These are phyloP conservation scores for Talaromyces adpressus DNA, from an alignment of 495 filamentous ascomycete species.

Conservation along the genomic window DNA sequence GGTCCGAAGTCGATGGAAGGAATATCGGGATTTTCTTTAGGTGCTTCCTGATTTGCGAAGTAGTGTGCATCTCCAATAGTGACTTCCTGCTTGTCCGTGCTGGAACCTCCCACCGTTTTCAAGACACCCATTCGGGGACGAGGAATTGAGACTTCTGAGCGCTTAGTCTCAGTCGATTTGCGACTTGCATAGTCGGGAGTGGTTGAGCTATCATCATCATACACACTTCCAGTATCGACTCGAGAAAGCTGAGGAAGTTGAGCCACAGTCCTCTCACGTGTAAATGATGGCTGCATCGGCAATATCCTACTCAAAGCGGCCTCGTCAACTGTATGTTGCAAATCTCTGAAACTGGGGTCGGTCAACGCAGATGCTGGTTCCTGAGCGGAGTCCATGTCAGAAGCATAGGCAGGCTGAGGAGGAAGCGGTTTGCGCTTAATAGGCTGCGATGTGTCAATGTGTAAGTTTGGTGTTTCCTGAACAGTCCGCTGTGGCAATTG, in stretches of 20 bases:
- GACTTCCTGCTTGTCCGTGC: slow-evolving; percentile 41
- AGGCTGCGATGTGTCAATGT: slow-evolving; percentile 35
- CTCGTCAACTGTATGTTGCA: slow-evolving; percentile 60
- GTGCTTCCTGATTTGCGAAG: slow-evolving; percentile 24
- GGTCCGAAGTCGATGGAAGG: slow-evolving; percentile 83
- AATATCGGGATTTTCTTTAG: slow-evolving; percentile 44
- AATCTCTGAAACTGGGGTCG: slow-evolving; percentile 54
- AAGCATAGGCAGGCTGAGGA: slow-evolving; percentile 16
- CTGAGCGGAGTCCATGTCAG: not conserved
- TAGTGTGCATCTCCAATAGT: slow-evolving; percentile 56
- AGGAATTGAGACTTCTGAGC: slow-evolving; percentile 51
- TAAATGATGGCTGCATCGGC: slow-evolving; percentile 27
- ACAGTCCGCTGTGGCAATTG: slow-evolving; percentile 7
- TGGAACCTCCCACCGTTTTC: slow-evolving; percentile 67
- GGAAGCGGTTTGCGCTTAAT: slow-evolving; percentile 64
- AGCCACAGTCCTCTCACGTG: slow-evolving; percentile 16
- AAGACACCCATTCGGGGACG: slow-evolving; percentile 74
- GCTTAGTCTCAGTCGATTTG: slow-evolving; percentile 54
- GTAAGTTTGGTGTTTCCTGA: slow-evolving; percentile 22
- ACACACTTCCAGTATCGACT: slow-evolving; percentile 39
- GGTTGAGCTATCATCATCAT: slow-evolving; percentile 40
- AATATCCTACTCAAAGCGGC: slow-evolving; percentile 50
- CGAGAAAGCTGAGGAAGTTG: slow-evolving; percentile 7
- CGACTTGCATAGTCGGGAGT: slow-evolving; percentile 64
- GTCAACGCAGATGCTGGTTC: slow-evolving; percentile 12